phyloP scores from a whole-genome alignment of 176 grass and related monocot genomes.

The Triticum turgidum region DNA sequence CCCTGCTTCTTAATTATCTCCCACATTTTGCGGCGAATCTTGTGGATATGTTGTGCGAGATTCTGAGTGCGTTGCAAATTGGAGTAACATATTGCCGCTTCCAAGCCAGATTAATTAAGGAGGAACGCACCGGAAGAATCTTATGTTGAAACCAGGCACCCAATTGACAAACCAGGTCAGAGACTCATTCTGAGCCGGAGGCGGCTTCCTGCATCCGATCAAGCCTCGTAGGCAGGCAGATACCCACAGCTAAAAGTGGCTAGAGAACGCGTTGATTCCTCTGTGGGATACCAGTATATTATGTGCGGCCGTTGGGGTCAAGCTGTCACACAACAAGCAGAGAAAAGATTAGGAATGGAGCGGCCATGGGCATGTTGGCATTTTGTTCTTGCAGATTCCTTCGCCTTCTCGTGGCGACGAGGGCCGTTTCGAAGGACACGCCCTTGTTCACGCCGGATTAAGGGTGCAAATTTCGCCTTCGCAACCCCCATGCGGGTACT shows the following conservation, averaged over 20 bases:
- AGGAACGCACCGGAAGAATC: neutral
- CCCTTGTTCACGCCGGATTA: neutral
- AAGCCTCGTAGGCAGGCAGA: slow-evolving; percentile 9
- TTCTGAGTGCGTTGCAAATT: neutral
- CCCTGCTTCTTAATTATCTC: neutral
- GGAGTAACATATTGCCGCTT: neutral
- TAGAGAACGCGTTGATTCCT: neutral
- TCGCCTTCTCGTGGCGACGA: slow-evolving; percentile 20
- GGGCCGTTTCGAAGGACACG: neutral
- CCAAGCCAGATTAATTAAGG: neutral
- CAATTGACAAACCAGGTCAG: slow-evolving; percentile 1
- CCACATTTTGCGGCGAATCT: slow-evolving; percentile 27
- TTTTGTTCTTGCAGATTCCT: slow-evolving; percentile 31
- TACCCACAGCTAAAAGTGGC: neutral
- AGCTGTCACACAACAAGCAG: neutral
- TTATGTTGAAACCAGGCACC: neutral
- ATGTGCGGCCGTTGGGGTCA: neutral
- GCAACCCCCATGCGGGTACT: neutral
- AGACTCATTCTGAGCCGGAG: slow-evolving; percentile 3
- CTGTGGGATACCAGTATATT: slow-evolving; percentile 19
- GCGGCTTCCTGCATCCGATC: neutral
- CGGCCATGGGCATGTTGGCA: slow-evolving; percentile 9
- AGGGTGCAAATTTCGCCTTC: slow-evolving; percentile 24
- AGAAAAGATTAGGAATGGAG: slow-evolving; percentile 3
- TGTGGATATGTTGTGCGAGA: slow-evolving; percentile 31